Evolutionary conservation across 2,329 filamentous ascomycete species (phyloP), one percentile per base, ranked within the genome.

Genomic region (Cordyceps cateniannulata): DNA sequence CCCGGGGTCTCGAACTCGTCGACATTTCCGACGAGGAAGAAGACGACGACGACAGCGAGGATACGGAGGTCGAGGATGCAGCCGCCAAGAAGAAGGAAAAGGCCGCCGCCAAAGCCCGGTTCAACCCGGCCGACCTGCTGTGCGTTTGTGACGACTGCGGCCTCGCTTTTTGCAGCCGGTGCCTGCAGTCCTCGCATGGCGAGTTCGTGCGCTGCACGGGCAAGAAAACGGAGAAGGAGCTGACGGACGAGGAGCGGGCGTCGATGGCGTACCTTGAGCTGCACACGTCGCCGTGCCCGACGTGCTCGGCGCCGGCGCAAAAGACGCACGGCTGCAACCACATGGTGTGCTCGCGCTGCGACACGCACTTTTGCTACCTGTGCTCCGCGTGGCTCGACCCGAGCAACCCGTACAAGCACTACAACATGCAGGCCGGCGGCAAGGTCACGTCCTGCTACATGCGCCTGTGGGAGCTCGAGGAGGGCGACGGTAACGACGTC

Each of bases 301-400:
- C 91, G 4, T 99, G 95, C 75, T 85, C 81, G 32, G 87, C 89
- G 1, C 91, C 91, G 0, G 88, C 88, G 24, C 91, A 96, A 71
- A 99, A 99, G 79, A 91, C 89, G 1, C 86, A 90, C 69, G 95
- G 95, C 44, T 99, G 95, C 79, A 97, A 97, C 73, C 93, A 97
- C 74, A 98, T 98, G 92, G 90, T 88, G 54, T 97, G 93, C 75
- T 91, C 88, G 72, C 87, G 90, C 65, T 99, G 95, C 77, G 81
- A 88, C 56, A 89, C 91, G 2, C 93, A 98, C 73, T 98, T 97
- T 72, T 99, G 95, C 77, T 98, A 98, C 67, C 82, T 98, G 1
- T 98, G 95, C 70, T 88, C 89, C 0, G 82, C 86, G n/a, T 98
- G 91, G 89, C 81, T 99, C 47, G 83, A 88, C 60, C 85, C 89